Base-by-base conservation (phyloP, 129 eudicot genomes). In the Ambrosia artemisiifolia region DNA sequence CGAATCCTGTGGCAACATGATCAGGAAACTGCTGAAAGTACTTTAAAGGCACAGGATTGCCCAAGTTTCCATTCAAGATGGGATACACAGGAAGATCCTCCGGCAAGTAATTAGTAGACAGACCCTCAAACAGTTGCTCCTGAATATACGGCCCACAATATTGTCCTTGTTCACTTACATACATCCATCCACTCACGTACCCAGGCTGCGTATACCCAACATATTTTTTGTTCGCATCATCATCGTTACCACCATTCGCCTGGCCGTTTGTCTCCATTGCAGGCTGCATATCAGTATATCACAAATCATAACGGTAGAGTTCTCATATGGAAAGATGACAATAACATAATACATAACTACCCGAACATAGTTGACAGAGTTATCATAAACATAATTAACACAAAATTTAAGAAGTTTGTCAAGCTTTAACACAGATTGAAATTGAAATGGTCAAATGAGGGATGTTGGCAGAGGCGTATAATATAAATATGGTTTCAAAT, bases 91-190 rank as follows among this genome's bases (percentile, higher is more conserved):
- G 88, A 63, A 94, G 96, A 70, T 85, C 94, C 24, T 81, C 93
- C 1, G 99, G 99, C 66, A 94, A 75, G 77, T 84, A 94, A 24
- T 95, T 91, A 61, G 93, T 78, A 10, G 90, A 78, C 10, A 94
- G 74, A 50, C 99, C 99, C 67, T 94, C 99, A 57, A 69, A 88
- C 50, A 94, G 80, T 68, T 94, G 99, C 73, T 94, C 88, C 64
- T 83, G 86, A 16, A 90, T 84, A 65, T 94, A 94, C 14, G 99
- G 99, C 2, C 99, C 99, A 42, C 97, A 90, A 88, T 89, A 83
- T 64, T 88, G 89, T 34, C 96, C 96, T 56, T 80, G 83, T 76
- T 91, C 93, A 83, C 88, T 94, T 17, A 88, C 75, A 63, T 94
- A 94, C 97, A 94, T 94, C 99, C 99, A 94, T 50, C 97, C 96